These are phyloP conservation scores for Mallotus nudiflorus DNA, from an alignment of 345 rosid species.

Conservation along the genomic window DNA sequence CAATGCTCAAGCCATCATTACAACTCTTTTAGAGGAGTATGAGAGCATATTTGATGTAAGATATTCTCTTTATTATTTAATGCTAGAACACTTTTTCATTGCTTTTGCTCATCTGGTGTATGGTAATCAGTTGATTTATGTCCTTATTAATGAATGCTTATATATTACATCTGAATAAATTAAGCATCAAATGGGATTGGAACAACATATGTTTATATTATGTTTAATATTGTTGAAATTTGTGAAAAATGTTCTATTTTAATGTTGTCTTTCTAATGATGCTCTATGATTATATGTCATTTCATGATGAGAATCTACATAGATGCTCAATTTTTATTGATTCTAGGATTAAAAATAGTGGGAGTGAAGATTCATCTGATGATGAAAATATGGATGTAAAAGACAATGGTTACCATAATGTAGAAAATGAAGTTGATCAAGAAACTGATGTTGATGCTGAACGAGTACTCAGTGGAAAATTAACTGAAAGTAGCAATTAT, in stretches of 20 bases:
- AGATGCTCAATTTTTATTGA: constrained; percentile 93
- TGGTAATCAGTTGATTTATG: neutral
- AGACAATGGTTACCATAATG: constrained; percentile 80
- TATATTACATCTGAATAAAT: neutral
- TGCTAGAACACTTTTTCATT: neutral
- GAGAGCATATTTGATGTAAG: constrained; percentile 88
- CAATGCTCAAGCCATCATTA: constrained; percentile 86
- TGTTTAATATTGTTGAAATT: neutral
- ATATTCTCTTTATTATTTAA: constrained; percentile 21
- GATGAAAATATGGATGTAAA: constrained; percentile 75
- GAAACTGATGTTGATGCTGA: constrained; percentile 75
- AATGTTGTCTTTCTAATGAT: neutral
- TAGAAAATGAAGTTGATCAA: constrained; percentile 82
- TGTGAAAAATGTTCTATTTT: neutral
- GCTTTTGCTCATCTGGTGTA: neutral
- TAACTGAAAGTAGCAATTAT: constrained; percentile 87
- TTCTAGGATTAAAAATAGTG: constrained; percentile 84
- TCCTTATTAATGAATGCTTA: neutral
- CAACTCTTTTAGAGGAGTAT: constrained; percentile 86
- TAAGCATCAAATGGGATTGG: neutral
- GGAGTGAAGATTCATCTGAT: constrained; percentile 86
- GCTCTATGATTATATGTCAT: constrained; percentile 18
- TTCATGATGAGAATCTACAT: constrained; percentile 91
- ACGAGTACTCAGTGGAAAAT: constrained; percentile 76
- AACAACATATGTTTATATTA: neutral